These are phyloP conservation scores for Citrus medica DNA, from an alignment of 345 rosid genomes.

Conservation along the genomic window DNA sequence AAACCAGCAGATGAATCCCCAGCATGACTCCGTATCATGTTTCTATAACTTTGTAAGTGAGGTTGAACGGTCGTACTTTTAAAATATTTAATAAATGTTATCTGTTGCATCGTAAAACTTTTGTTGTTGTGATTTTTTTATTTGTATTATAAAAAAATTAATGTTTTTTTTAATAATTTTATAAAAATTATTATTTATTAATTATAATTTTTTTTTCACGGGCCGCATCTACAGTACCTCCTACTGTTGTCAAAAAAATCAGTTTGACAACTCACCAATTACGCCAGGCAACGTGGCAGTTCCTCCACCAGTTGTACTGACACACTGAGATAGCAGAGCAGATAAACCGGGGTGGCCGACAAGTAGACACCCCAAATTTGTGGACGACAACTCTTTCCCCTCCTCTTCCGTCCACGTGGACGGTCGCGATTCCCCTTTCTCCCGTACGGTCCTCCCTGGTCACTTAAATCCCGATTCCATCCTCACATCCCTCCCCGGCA, in stretches of 20 bases:
- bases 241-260: background rate
- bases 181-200: too few relatives aligned
- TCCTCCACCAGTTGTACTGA: slow-evolving; percentile 30
- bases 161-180: too few relatives aligned
- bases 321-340: slow-evolving; percentile 28
- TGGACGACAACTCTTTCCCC: slow-evolving; percentile 37
- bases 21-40: background rate
- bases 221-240: background rate
- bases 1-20: background rate
- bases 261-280: slow-evolving; percentile 28
- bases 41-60: background rate
- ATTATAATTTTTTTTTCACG: too few relatives aligned
- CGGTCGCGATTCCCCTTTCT: slow-evolving; percentile 24
- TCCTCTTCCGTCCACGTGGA: slow-evolving; percentile 47
- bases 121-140: fast-evolving
- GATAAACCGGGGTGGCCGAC: slow-evolving; percentile 83
- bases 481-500: background rate
- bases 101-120: fast-evolving
- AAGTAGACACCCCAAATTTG: slow-evolving; percentile 56
- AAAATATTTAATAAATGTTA: too few relatives aligned
- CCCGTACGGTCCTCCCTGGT: slow-evolving; percentile 5
- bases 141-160: fast-evolving
- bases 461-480: background rate
- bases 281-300: slow-evolving; percentile 34
- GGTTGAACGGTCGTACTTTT: fast-evolving